phyloP scores from a whole-genome alignment of 805 yeast species.

The Zygoascus ofunaensis region DNA sequence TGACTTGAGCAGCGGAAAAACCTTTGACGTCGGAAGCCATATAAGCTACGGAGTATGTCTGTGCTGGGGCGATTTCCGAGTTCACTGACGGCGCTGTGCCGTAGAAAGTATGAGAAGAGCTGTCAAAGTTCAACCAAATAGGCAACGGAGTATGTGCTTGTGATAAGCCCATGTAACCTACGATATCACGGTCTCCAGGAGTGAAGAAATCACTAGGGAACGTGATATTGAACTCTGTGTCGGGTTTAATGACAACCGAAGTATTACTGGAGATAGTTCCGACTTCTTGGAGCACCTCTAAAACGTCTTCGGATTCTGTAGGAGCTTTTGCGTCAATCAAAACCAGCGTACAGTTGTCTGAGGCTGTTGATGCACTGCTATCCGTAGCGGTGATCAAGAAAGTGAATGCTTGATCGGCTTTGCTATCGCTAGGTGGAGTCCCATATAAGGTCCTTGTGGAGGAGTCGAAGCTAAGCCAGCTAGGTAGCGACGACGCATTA shows the following conservation, averaged over 20 bases:
- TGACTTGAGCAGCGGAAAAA: constrained; percentile 57
- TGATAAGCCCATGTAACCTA: constrained; percentile 74
- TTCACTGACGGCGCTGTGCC: constrained; percentile 87
- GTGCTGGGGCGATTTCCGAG: constrained; percentile 82
- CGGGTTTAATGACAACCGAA: constrained; percentile 68
- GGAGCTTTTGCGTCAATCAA: constrained; percentile 55
- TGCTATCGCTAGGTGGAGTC: constrained; percentile 35
- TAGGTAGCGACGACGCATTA: constrained; percentile 51
- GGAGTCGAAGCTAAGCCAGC: constrained; percentile 71
- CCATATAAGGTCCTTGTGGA: constrained; percentile 57
- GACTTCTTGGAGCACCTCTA: constrained; percentile 46
- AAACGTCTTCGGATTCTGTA: constrained; percentile 35
- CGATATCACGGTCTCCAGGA: constrained; percentile 32
- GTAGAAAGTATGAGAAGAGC: constrained; percentile 48
- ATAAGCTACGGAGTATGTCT: constrained; percentile 55
- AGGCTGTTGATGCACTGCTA: constrained; percentile 36
- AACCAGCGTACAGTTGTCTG: constrained; percentile 45
- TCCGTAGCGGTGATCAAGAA: constrained; percentile 61
- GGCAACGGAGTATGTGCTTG: constrained; percentile 81
- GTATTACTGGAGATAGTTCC: constrained; percentile 72
- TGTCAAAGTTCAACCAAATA: constrained; percentile 73
- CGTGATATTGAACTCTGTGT: constrained; percentile 52
- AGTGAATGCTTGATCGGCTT: constrained; percentile 38
- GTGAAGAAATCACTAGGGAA: constrained; percentile 57
- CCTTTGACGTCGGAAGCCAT: constrained; percentile 76